Conservation (phyloP, 441 rosid species). For the Croton laevigatus region DNA sequence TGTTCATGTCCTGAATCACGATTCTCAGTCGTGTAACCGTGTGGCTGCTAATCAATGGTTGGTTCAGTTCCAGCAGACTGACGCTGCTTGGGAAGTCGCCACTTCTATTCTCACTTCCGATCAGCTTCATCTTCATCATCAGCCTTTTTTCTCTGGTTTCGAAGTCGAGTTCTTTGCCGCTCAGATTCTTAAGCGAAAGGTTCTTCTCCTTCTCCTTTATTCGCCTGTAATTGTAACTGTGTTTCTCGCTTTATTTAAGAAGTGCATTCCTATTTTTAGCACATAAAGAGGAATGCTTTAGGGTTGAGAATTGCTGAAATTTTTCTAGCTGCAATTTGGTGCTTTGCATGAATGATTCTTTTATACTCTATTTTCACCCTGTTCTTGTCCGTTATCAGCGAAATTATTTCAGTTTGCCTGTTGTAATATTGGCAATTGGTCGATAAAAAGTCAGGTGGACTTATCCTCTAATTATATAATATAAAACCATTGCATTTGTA, state of each 20-base stretch:
- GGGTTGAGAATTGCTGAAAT: no score
- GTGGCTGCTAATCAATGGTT: conserved; percentile 99
- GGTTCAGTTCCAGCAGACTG: conserved; percentile 85
- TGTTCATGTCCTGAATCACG: conserved; percentile 91
- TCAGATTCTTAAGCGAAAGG: conserved; percentile 95
- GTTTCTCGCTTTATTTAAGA: neutral
- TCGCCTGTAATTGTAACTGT: neutral
- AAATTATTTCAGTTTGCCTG: neutral
- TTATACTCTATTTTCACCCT: no score
- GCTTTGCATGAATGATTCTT: no score
- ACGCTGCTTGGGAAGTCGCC: conserved; percentile 88
- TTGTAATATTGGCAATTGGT: neutral
- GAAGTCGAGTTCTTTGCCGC: conserved; percentile 95
- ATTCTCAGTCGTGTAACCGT: conserved; percentile 77
- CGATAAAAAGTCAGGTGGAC: neutral
- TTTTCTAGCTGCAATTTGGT: no score
- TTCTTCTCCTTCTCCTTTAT: neutral
- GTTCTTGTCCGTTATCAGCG: no score
- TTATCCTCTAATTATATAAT: no score
- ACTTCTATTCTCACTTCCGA: conserved; percentile 83
- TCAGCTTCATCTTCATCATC: conserved; percentile 27
- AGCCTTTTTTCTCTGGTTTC: conserved; percentile 42
- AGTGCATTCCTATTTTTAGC: neutral
- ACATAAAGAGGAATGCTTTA: neutral
- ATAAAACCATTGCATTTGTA: no score